Percentiles rank a stretch among this genome's conserved stretches.
phyloP scores from a whole-genome alignment of 2,329 filamentous ascomycete species.

The Sporothrix phasma region DNA sequence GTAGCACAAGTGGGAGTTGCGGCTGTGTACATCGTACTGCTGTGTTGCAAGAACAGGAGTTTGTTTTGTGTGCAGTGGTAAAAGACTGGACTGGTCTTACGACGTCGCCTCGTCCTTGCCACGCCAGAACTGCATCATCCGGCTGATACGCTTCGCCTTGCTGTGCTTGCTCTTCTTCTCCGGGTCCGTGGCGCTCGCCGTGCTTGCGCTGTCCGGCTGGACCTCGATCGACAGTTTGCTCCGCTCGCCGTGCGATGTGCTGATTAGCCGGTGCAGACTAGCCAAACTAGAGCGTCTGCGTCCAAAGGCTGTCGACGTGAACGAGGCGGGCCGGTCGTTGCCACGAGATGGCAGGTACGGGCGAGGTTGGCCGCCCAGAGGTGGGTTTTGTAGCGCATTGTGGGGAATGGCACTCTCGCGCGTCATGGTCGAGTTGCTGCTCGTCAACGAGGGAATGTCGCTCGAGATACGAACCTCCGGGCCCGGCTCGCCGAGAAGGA shows the following conservation, averaged over 20 bases:
- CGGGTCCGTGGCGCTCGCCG: constrained; percentile 27
- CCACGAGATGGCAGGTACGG: constrained; percentile 40
- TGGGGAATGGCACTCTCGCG: constrained; percentile 49
- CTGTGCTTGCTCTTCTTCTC: constrained; percentile 51
- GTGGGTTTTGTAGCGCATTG: constrained; percentile 35
- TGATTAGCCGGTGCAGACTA: constrained; percentile 67
- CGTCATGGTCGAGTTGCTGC: constrained; percentile 68
- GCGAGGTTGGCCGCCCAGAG: constrained; percentile 33
- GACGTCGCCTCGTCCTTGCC: constrained; percentile 33
- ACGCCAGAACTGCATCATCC: constrained; percentile 74
- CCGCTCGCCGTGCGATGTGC: constrained; percentile 61
- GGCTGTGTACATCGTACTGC: not conserved
- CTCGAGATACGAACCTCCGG: constrained; percentile 59
- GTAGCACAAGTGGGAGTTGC: not conserved
- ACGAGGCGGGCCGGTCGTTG: constrained; percentile 48
- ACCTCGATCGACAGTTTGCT: constrained; percentile 67
- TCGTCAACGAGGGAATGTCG: constrained; percentile 65
- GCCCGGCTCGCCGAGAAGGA: constrained; percentile 63
- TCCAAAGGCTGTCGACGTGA: constrained; percentile 52
- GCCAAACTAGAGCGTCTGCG: constrained; percentile 66
- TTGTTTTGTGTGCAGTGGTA: not conserved
- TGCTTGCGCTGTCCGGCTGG: constrained; percentile 34
- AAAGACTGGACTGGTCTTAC: not conserved
- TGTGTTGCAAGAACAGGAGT: not conserved
- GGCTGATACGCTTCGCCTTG: constrained; percentile 60